Evolutionary conservation across 2,329 filamentous ascomycete species (phyloP).

Genomic region (Parascedosporium putredinis): DNA sequence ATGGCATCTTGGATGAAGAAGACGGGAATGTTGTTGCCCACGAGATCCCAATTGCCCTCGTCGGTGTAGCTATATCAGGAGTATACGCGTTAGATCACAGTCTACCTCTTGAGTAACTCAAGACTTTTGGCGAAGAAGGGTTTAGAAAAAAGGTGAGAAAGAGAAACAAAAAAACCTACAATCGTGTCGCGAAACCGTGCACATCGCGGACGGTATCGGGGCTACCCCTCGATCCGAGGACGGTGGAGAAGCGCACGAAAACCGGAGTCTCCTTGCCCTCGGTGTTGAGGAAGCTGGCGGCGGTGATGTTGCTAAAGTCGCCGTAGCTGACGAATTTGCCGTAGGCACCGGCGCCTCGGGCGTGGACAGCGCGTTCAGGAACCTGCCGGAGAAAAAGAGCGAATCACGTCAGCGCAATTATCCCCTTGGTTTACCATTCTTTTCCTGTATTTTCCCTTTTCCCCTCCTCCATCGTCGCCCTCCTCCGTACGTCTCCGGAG

Average conservation of each 20-base stretch:
- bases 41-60: slow-evolving; percentile 68
- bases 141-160: too few relatives aligned
- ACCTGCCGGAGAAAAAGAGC: too few relatives aligned
- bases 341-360: slow-evolving; percentile 58
- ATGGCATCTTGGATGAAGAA: slow-evolving; percentile 70
- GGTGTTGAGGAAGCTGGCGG: slow-evolving; percentile 49
- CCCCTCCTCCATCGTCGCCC: too few relatives aligned
- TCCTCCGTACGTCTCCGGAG: too few relatives aligned
- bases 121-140: too few relatives aligned
- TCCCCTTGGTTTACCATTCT: too few relatives aligned
- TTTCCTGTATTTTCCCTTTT: slow-evolving; percentile 22
- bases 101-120: too few relatives aligned
- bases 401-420: too few relatives aligned
- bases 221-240: slow-evolving; percentile 62
- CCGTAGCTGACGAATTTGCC: slow-evolving; percentile 60
- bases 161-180: slow-evolving; percentile 13
- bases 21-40: slow-evolving; percentile 65
- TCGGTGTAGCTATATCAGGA: slow-evolving; percentile 50
- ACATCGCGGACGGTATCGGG: slow-evolving; percentile 79
- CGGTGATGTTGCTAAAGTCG: slow-evolving; percentile 57
- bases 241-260: slow-evolving; percentile 69
- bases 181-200: slow-evolving; percentile 59
- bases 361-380: slow-evolving; percentile 58
- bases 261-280: slow-evolving; percentile 53
- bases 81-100: too few relatives aligned